Conservation (phyloP, 2,329 filamentous ascomycete genomes). For the Pestalotiopsis sp. region DNA sequence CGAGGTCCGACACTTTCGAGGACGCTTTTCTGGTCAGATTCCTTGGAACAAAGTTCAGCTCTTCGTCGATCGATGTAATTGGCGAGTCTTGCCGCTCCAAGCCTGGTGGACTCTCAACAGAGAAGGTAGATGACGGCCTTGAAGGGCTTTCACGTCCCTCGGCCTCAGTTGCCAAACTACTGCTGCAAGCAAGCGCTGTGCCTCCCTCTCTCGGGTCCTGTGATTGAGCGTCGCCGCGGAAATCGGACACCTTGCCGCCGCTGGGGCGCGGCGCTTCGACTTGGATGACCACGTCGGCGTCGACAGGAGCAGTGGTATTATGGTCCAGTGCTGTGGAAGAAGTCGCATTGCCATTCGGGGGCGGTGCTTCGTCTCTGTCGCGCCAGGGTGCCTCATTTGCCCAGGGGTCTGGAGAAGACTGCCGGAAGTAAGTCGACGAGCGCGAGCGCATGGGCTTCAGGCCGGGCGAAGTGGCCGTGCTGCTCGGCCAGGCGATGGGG, state of each 20-base stretch:
- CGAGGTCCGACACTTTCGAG: constrained; percentile 49
- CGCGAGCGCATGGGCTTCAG: constrained; percentile 32
- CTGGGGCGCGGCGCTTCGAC: background rate
- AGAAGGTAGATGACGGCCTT: constrained; percentile 27
- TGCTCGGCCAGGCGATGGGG: constrained; percentile 40
- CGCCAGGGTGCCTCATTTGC: constrained; percentile 32
- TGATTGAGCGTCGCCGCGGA: background rate
- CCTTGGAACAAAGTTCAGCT: constrained; percentile 26
- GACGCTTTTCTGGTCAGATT: constrained; percentile 32
- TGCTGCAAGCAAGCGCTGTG: background rate
- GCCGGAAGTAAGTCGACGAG: constrained; percentile 30
- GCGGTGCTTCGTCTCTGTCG: constrained; percentile 11
- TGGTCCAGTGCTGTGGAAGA: background rate
- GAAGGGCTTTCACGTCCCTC: constrained; percentile 22
- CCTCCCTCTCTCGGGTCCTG: background rate
- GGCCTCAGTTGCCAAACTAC: constrained; percentile 13
- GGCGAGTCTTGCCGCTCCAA: constrained; percentile 40
- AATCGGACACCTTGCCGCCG: background rate
- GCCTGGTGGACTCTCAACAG: constrained; percentile 27
- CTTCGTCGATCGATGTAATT: constrained; percentile 46
- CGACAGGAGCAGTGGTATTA: background rate
- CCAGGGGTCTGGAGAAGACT: constrained; percentile 44
- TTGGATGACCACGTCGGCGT: constrained; percentile 1
- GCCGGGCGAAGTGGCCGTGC: constrained; percentile 35
- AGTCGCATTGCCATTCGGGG: background rate